Base-by-base conservation (phyloP, 169 alveolate genomes). In the Plasmodium coatneyi region DNA sequence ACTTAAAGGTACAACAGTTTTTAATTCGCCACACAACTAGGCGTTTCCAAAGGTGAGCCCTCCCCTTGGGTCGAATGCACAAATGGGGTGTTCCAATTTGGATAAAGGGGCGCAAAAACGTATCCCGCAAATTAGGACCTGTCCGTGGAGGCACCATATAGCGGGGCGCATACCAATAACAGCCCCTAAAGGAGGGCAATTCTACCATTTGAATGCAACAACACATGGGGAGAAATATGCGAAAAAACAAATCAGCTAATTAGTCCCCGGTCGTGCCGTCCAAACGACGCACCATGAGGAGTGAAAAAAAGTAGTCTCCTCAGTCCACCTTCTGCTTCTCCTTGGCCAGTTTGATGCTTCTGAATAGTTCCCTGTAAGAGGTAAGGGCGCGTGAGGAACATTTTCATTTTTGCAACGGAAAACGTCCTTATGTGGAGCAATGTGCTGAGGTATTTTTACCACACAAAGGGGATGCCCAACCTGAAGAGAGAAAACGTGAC, bases 401-500 rank as follows among this genome's bases (percentile, higher is more conserved):
- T 32, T 16, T n/a, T 0, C 14, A 4, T 74, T 5, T 39, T 39
- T 39, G 3, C 39, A 34, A 34, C 39, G 39, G 34, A 6, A 19
- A 60, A 60, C 0, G 3, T n/a, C 28, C 4, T 6, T 19, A 28
- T 14, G 71, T n/a, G 12, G n/a, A 19, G 5, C 16, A 54, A 54
- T 39, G 39, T 22, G 25, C 16, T 16, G n/a, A 28, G 36, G 28
- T 3, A 0, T 5, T 9, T 22, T n/a, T n/a, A n/a, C 6, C n/a
- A 81, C 39, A 9, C 0, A 54, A 19, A 5, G 10, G 34, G 39
- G 30, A 12, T 25, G 19, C 70, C 60, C 46, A n/a, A 91, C 95
- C 74, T 80, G 95, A 80, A 91, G 19, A 91, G 49, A 0, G 95
- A 60, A 71, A 32, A 34, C 5, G 54, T 36, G 2, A 81, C 78